Percentiles rank a stretch among this genome's conserved stretches.
These are phyloP conservation scores for Termitomyces sp. DNA, from an alignment of 768 basidiomycete genomes.

Conservation along the genomic window DNA sequence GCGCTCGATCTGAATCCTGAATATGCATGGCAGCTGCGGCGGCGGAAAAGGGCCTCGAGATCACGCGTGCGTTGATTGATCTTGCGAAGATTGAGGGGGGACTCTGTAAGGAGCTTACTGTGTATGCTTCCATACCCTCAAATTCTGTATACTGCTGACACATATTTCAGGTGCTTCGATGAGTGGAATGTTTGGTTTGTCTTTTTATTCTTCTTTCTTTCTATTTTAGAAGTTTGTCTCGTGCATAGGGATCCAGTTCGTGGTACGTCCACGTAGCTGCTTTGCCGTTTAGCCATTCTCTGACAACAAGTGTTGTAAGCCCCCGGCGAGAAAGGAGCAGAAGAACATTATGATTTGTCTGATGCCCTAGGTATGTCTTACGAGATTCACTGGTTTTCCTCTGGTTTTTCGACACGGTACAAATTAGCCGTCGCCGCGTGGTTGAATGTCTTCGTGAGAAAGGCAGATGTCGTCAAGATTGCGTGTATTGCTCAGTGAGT, in stretches of 20 bases:
- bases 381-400: too few species aligned
- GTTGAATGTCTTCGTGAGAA: slow-evolving; percentile 56
- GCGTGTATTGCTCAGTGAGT: slow-evolving; percentile 57
- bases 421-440: slow-evolving; percentile 47
- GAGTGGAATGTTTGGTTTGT: slow-evolving; percentile 52
- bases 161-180: slow-evolving; percentile 35
- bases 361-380: slow-evolving; percentile 35
- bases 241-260: slow-evolving; percentile 34
- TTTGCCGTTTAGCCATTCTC: not conserved
- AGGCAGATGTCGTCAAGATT: slow-evolving; percentile 53
- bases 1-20: too few species aligned
- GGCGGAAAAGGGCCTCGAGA: slow-evolving; percentile 47
- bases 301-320: slow-evolving; percentile 18
- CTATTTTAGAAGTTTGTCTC: not conserved
- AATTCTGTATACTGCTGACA: not conserved
- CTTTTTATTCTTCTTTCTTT: not conserved
- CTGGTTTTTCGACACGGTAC: not conserved
- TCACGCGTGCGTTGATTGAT: slow-evolving; percentile 45
- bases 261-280: slow-evolving; percentile 17
- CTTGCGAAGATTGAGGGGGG: slow-evolving; percentile 38
- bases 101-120: slow-evolving; percentile 28
- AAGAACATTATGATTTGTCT: slow-evolving; percentile 48
- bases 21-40: slow-evolving; percentile 30
- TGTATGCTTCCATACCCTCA: slow-evolving; percentile 20
- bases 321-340: slow-evolving; percentile 42